Evolutionary conservation across 306 rosid genomes (phyloP), one percentile per base, ranked within the genome.

Genomic region (Lagenaria siceraria): DNA sequence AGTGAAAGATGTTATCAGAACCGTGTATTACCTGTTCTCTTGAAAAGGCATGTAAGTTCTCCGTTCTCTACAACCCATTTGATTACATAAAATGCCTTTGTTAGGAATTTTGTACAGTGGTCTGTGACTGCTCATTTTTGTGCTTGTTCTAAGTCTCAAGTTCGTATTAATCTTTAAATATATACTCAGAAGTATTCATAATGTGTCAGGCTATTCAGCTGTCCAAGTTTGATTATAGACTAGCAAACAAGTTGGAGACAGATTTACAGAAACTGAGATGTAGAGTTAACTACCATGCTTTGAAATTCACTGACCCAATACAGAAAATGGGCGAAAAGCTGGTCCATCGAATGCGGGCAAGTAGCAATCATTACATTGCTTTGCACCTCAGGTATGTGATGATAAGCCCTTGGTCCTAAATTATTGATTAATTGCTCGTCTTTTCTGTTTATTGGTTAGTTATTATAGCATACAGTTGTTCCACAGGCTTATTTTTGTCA

Each of bases 201-300:
- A 36, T 81, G 56, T 83, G 79, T 80, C 96, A 96, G 98, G 98
- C 93, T 81, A 88, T 96, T 81, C 93, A 89, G 92, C 99, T 96
- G 70, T 90, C 84, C 85, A 92, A 87, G 87, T 96, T 89, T 82
- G 99, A 96, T 85, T 96, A 92, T 92, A 90, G 99, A 87, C 98
- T 96, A 64, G 87, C 99, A 84, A 96, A 92, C 89, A 93, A 83
- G 85, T 84, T 96, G 91, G 88, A 80, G 62, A 84, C 97, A 49
- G 97, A 96, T 81, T 86, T 88, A 70, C 99, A 96, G 84, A 96
- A 92, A 83, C 80, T 96, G 85, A 90, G 99, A 86, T 96, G 99
- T 74, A 87, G 99, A 85, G 99, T 87, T 71, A 96, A 96, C 79
- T 96, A 96, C 84, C 99, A 90, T 82, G 99, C 93, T 64, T 86